A percentile compares a stretch with the other conserved stretches of the same genome.
Conservation (phyloP, 2,329 filamentous ascomycete genomes). For the Teratosphaeria destructans region DNA sequence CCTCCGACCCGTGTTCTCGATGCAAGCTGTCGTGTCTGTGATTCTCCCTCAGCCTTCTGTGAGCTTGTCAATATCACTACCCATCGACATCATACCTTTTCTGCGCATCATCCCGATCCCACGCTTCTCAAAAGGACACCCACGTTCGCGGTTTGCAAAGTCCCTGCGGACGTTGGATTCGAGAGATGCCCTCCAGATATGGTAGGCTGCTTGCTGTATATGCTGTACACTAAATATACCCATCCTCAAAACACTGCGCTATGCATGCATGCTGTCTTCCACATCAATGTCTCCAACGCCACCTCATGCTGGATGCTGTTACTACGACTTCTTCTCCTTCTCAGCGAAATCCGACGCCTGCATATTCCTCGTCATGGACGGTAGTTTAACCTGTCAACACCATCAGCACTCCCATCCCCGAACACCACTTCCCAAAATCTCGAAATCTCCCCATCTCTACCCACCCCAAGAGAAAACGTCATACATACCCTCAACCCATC, state of each 20-base stretch:
- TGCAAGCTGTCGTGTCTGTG: no score
- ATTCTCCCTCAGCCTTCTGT: no score
- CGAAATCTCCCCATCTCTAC: background rate
- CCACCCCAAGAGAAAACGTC: background rate
- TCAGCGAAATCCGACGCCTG: constrained; percentile 79
- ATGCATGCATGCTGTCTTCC: background rate
- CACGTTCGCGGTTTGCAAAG: no score
- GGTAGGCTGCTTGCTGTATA: background rate
- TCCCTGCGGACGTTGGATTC: no score
- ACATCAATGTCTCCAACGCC: background rate
- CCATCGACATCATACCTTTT: no score
- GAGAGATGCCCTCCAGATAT: no score
- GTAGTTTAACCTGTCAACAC: constrained; percentile 45
- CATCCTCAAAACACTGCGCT: background rate
- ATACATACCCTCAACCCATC: constrained; percentile 64
- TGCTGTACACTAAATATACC: background rate
- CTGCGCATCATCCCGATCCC: no score
- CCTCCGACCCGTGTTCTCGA: background rate
- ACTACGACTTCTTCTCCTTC: constrained; percentile 20
- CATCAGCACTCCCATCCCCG: background rate
- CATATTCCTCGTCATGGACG: constrained; percentile 88
- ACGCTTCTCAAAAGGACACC: no score
- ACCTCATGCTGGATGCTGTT: background rate
- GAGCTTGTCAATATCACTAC: no score
- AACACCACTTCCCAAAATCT: background rate